Evolutionary conservation across 73 alveolate species (phyloP), one percentile per base, ranked within the genome.

Genomic region (Blepharisma stoltei): DNA sequence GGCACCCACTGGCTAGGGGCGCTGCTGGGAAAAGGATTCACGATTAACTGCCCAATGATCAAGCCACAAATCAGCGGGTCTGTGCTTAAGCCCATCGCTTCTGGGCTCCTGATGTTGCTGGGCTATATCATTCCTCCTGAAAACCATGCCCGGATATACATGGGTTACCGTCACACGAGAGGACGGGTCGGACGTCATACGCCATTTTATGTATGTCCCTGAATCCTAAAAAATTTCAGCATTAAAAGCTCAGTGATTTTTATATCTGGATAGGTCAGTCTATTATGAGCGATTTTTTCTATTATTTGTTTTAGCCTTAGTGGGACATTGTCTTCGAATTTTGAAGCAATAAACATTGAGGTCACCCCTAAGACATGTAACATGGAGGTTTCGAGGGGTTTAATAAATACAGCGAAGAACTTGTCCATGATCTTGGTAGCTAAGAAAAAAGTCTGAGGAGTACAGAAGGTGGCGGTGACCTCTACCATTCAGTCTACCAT

Each of bases 401-500:
- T 52, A 7, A 49, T 7, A 18, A 76, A 73, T 6, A 41, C 54
- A 55, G 80, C 78, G 71, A 86, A 83, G 66, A 47, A 90, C 11
- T 89, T 14, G 80, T 90, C 97, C 71, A 90, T 45, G 44, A 87
- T 23, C 41, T 70, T 65, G 38, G 77, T 87, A 14, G 93, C 81
- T 25, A 80, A 65, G 86, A 90, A 90, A 78, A 77, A 90, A 14
- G 94, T 83, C 41, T 83, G 76, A n/a, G 83, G 90, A 60, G 76
- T 81, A 54, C 91, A 83, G 77, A 83, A 90, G 52, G 83, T 87
- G 4, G 97, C 78, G 37, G 87, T 76, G 60, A 83, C 92, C 49
- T 90, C 97, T 11, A 90, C 81, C 97, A 90, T 90, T 93, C 97
- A 90, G 76, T 90, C 97, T 5, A 85, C 75, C 97, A 90, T 90